A percentile compares a stretch with the other conserved stretches of the same genome.
Conservation (phyloP, 768 basidiomycete genomes). For the Lepiota brunneoincarnata region DNA sequence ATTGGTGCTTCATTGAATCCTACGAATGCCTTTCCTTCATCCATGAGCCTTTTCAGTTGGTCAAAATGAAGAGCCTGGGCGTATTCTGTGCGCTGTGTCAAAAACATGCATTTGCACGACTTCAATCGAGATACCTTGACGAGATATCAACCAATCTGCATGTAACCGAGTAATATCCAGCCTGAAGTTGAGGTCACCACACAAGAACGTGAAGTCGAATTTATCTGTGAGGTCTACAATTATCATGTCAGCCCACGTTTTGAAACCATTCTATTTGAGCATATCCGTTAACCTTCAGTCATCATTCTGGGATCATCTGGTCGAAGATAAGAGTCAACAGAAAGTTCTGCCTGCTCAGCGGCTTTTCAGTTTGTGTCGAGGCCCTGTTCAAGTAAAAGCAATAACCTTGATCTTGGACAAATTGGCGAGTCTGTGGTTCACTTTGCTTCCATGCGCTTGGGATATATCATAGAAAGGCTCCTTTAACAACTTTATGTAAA, state of each 20-base stretch:
- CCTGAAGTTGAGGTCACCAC: constrained; percentile 91
- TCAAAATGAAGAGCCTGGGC: constrained; percentile 87
- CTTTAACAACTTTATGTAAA: not conserved
- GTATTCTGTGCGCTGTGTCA: constrained; percentile 52
- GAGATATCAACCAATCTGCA: constrained; percentile 90
- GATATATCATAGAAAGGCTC: not conserved
- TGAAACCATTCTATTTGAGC: not conserved
- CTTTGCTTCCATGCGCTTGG: constrained; percentile 72
- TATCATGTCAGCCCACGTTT: not conserved
- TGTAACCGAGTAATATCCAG: constrained; percentile 86
- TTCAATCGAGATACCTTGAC: constrained; percentile 49
- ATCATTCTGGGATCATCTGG: constrained; percentile 59
- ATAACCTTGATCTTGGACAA: constrained; percentile 83
- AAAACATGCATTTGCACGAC: not conserved
- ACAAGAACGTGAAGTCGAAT: constrained; percentile 88
- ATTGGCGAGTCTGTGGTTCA: constrained; percentile 81
- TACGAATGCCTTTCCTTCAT: constrained; percentile 58
- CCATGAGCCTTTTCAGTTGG: constrained; percentile 80
- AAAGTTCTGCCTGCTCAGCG: constrained; percentile 59
- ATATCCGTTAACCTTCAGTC: constrained; percentile 57
- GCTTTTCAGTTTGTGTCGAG: not conserved
- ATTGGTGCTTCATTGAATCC: constrained; percentile 83
- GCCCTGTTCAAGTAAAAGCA: not conserved
- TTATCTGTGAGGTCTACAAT: constrained; percentile 74
- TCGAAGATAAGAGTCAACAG: constrained; percentile 74